phyloP scores from a whole-genome alignment of 2,329 filamentous ascomycete species.

The Didymella arachidicola region DNA sequence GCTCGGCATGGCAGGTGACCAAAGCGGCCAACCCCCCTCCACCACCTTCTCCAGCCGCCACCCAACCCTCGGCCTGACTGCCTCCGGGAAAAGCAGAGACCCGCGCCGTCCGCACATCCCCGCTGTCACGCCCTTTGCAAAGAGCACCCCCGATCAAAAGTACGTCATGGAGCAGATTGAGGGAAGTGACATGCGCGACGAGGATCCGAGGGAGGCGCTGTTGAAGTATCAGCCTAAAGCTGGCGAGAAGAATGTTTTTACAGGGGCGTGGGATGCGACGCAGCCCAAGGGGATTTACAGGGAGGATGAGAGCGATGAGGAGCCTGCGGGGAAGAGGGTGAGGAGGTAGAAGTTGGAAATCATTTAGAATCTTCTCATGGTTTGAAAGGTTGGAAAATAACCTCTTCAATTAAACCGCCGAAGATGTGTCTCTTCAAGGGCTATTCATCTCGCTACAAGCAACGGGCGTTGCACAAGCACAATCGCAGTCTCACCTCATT shows the following conservation, averaged over 20 bases:
- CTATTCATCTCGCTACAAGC: neutral
- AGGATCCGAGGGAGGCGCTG: slow-evolving; percentile 92
- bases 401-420: too few relatives aligned
- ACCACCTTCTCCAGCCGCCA: slow-evolving; percentile 66
- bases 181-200: slow-evolving; percentile 90
- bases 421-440: neutral
- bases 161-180: slow-evolving; percentile 90
- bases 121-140: slow-evolving; percentile 85
- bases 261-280: slow-evolving; percentile 88
- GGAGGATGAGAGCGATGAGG: slow-evolving; percentile 86
- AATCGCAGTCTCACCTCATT: neutral
- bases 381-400: too few relatives aligned
- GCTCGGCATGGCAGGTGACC: slow-evolving; percentile 77
- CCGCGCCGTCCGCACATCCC: slow-evolving; percentile 86
- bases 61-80: slow-evolving; percentile 76
- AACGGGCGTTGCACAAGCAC: neutral
- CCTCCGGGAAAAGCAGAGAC: slow-evolving; percentile 76
- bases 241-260: slow-evolving; percentile 92
- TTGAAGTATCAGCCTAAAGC: slow-evolving; percentile 95
- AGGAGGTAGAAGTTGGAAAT: slow-evolving; percentile 26
- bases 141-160: slow-evolving; percentile 86
- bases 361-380: too few relatives aligned
- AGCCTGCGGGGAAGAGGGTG: slow-evolving; percentile 69
- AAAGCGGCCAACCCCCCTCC: slow-evolving; percentile 60
- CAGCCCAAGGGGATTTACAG: slow-evolving; percentile 93